phyloP scores from a whole-genome alignment of 352 stramenopile genomes.

The Phytophthora melonis region DNA sequence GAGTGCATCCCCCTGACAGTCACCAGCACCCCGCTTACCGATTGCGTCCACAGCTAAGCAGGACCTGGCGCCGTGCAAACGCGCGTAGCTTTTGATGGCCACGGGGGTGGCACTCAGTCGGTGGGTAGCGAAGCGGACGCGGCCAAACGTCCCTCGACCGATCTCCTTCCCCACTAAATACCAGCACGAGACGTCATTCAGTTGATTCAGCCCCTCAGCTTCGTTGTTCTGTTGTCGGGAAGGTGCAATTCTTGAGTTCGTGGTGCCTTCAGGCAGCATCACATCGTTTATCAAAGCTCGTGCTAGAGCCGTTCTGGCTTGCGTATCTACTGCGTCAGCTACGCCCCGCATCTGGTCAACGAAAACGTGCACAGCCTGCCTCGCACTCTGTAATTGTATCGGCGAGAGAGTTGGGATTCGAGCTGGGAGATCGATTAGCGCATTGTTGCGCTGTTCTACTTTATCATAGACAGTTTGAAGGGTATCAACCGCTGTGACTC shows the following conservation, averaged over 20 bases:
- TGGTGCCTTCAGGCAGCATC: neutral
- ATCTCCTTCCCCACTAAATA: slow-evolving; percentile 62
- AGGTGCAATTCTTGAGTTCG: neutral
- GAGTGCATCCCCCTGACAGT: slow-evolving; percentile 38
- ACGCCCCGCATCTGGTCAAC: slow-evolving; percentile 27
- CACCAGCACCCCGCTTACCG: slow-evolving; percentile 1
- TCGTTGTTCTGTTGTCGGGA: slow-evolving; percentile 12
- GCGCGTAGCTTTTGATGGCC: slow-evolving; percentile 74
- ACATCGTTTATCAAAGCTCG: slow-evolving; percentile 13
- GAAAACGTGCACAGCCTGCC: slow-evolving; percentile 28
- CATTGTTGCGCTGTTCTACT: slow-evolving; percentile 25
- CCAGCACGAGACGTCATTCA: slow-evolving; percentile 38
- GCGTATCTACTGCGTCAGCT: slow-evolving; percentile 16
- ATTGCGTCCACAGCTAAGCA: slow-evolving; percentile 38
- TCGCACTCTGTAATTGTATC: slow-evolving; percentile 14
- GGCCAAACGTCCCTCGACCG: slow-evolving; percentile 62
- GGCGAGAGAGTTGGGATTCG: slow-evolving; percentile 16
- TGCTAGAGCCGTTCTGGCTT: slow-evolving; percentile 20
- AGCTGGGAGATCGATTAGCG: neutral
- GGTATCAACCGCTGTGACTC: slow-evolving; percentile 4
- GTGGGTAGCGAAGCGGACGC: slow-evolving; percentile 55
- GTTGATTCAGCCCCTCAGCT: slow-evolving; percentile 11
- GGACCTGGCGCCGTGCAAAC: slow-evolving; percentile 43
- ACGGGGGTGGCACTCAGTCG: slow-evolving; percentile 52
- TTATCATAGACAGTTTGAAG: slow-evolving; percentile 30